Percentiles rank a stretch among this genome's conserved stretches.
Evolutionary conservation across 352 stramenopile species (phyloP).

Genomic region (Globisporangium uncinulatum): DNA sequence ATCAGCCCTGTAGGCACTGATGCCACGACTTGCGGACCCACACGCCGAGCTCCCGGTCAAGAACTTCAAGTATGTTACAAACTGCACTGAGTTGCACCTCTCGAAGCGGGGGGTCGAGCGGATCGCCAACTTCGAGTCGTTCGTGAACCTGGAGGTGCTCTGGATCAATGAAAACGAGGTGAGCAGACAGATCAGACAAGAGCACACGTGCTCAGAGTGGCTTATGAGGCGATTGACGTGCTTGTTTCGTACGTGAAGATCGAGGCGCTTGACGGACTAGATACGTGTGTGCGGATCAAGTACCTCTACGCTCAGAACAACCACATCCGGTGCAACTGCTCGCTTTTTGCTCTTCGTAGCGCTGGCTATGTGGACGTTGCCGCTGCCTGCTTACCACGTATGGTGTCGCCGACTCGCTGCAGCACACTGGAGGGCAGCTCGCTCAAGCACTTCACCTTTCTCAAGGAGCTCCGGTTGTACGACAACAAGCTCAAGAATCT

Average conservation of each 20-base stretch:
- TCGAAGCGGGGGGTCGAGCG: conserved; percentile 69
- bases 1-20: conserved; percentile 1
- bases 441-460: conserved; percentile 65
- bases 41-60: conserved; percentile 76
- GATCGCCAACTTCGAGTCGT: conserved; percentile 78
- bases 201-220: neutral
- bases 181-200: neutral
- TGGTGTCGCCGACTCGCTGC: neutral
- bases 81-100: conserved; percentile 85
- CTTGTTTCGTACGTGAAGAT: conserved; percentile 25
- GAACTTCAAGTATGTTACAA: conserved; percentile 90
- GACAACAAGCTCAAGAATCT: conserved; percentile 82
- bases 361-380: neutral
- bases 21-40: conserved; percentile 51
- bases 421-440: conserved; percentile 45
- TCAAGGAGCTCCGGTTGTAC: conserved; percentile 72
- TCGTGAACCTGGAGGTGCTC: conserved; percentile 86
- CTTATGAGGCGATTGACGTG: neutral
- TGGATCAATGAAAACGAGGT: conserved; percentile 89
- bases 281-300: conserved; percentile 86
- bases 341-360: neutral
- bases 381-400: neutral
- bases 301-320: conserved; percentile 88
- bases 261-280: conserved; percentile 53
- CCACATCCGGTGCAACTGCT: conserved; percentile 33